phyloP scores from a whole-genome alignment of 2,329 filamentous ascomycete genomes.

The Microdochium paspali region DNA sequence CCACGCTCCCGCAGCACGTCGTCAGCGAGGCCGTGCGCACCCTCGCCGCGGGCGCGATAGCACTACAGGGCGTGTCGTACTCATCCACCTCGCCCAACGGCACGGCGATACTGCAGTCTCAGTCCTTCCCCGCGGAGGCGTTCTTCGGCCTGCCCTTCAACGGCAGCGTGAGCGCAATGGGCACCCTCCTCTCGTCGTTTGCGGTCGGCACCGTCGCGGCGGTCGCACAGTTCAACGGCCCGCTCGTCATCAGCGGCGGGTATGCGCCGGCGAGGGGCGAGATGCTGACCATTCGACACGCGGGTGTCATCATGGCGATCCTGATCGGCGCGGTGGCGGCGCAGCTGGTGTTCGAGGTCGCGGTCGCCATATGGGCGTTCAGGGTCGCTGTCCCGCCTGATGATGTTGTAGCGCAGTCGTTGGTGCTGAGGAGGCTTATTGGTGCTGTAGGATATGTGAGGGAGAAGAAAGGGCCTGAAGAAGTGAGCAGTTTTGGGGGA shows the following conservation, averaged over 20 bases:
- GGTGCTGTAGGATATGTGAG: neutral
- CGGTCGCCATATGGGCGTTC: slow-evolving; percentile 2
- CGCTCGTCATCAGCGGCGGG: slow-evolving; percentile 13
- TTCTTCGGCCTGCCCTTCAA: slow-evolving; percentile 21
- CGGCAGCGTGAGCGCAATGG: slow-evolving; percentile 24
- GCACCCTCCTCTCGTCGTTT: slow-evolving; percentile 23
- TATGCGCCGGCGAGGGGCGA: slow-evolving; percentile 12
- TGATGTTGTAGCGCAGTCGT: neutral
- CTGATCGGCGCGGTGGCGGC: neutral
- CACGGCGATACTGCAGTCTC: slow-evolving; percentile 17
- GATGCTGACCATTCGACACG: slow-evolving; percentile 1
- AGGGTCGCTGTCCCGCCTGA: slow-evolving; percentile 1
- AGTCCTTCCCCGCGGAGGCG: slow-evolving; percentile 31
- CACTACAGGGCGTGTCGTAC: slow-evolving; percentile 28
- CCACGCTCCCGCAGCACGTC: slow-evolving; percentile 22
- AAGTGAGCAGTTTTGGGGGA: neutral
- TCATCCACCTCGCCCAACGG: slow-evolving; percentile 10
- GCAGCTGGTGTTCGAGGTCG: slow-evolving; percentile 1
- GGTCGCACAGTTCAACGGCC: slow-evolving; percentile 18
- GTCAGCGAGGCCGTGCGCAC: slow-evolving; percentile 23
- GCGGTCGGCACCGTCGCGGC: slow-evolving; percentile 24
- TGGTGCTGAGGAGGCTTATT: neutral
- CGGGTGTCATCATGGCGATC: neutral
- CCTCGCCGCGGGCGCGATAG: slow-evolving; percentile 26
- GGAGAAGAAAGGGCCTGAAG: neutral